phyloP scores from a whole-genome alignment of 139 green algal species.

The Deuterostichococcus epilithicus region DNA sequence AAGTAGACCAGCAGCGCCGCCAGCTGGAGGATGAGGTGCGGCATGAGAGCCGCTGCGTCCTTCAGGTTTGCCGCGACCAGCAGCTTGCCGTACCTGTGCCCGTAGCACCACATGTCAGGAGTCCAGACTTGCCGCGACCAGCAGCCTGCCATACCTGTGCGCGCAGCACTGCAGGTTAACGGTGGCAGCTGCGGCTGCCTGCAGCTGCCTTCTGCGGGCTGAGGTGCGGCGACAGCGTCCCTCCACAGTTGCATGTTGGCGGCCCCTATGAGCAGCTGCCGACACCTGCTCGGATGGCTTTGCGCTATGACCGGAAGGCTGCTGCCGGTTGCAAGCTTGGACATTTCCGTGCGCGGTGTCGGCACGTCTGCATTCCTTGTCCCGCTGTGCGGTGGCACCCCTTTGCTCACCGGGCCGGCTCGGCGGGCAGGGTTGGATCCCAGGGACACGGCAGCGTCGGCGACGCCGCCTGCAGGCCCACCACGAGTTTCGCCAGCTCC shows the following conservation, averaged over 20 bases:
- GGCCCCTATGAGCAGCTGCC: no score
- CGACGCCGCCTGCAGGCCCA: background rate
- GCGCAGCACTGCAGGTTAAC: no score
- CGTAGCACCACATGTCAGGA: background rate
- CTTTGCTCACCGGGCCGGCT: background rate
- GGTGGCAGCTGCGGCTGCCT: no score
- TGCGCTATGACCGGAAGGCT: no score
- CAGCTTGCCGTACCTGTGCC: background rate
- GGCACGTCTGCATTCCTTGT: background rate
- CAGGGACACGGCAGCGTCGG: background rate
- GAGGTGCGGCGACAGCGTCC: no score
- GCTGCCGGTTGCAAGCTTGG: background rate
- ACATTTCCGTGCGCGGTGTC: background rate
- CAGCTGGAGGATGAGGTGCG: conserved; percentile 46
- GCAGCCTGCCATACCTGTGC: background rate
- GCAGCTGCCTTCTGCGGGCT: no score
- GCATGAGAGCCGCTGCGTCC: conserved; percentile 39
- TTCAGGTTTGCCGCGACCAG: conserved; percentile 51
- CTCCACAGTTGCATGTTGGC: no score
- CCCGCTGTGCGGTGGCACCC: background rate
- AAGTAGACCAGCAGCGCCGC: conserved; percentile 4
- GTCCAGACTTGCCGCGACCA: background rate
- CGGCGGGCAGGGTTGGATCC: conserved; percentile 4
- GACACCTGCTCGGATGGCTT: no score
- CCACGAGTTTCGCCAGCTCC: background rate